phyloP scores from a whole-genome alignment of 2,329 filamentous ascomycete species.

The Plectosphaerella sp. region DNA sequence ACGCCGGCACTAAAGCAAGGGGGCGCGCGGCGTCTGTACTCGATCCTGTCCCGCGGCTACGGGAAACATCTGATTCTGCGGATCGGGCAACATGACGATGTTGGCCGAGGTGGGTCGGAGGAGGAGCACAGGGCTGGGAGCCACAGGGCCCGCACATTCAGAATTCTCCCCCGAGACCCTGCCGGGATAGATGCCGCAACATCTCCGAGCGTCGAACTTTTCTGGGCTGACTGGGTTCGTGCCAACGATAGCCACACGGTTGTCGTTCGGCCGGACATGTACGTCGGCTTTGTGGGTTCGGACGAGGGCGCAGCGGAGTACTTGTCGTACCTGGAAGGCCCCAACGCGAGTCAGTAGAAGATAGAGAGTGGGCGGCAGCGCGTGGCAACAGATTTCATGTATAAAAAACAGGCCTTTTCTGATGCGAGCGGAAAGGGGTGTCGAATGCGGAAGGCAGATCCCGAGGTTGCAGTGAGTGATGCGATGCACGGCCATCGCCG shows the following conservation, averaged over 20 bases:
- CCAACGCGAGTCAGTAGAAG: neutral
- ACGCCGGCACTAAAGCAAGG: conserved; percentile 1
- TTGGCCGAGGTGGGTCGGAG: neutral
- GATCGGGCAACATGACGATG: conserved; percentile 8
- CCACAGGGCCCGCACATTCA: conserved; percentile 3
- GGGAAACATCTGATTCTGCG: conserved; percentile 24
- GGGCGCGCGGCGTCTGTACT: conserved; percentile 23
- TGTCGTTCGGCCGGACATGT: conserved; percentile 35
- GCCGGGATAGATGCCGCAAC: neutral
- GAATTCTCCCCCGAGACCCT: conserved; percentile 5
- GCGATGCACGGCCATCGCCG: too few relatives aligned
- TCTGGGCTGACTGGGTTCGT: conserved; percentile 23
- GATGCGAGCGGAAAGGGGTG: neutral
- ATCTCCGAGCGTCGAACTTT: conserved; percentile 10
- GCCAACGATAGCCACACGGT: conserved; percentile 21
- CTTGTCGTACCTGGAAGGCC: conserved; percentile 11
- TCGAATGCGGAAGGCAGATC: too few relatives aligned
- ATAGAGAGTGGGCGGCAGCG: neutral
- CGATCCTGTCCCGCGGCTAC: conserved; percentile 18
- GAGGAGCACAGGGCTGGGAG: neutral
- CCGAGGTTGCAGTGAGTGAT: too few relatives aligned
- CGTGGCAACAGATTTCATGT: neutral
- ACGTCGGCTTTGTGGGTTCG: conserved; percentile 28
- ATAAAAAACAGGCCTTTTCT: neutral
- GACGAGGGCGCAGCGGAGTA: conserved; percentile 21